Evolutionary conservation across 345 rosid genomes (phyloP).

Genomic region (Eucalyptus leucophloia): DNA sequence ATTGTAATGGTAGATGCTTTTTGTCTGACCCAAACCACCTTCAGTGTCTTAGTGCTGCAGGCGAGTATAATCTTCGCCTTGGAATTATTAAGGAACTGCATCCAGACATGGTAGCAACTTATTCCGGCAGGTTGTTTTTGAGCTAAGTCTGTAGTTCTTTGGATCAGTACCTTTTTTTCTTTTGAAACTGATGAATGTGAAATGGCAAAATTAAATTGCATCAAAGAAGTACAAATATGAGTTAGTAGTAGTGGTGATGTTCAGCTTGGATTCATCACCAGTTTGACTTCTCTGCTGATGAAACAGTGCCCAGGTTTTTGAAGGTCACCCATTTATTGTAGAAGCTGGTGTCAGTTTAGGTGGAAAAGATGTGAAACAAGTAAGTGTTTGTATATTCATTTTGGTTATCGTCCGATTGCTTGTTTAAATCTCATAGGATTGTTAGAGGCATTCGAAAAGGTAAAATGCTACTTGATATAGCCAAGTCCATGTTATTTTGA

Average conservation of each 20-base stretch:
- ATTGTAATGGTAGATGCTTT: not conserved
- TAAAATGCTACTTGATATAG: not conserved
- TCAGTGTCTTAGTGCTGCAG: constrained; percentile 98
- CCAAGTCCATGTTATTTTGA: not conserved
- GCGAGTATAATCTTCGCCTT: constrained; percentile 95
- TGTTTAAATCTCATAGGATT: not conserved
- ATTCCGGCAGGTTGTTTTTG: constrained; percentile 82
- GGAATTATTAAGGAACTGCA: constrained; percentile 97
- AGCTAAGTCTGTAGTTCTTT: not conserved
- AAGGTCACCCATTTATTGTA: constrained; percentile 95
- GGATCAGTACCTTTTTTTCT: not conserved
- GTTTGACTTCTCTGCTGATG: not conserved
- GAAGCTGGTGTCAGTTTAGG: constrained; percentile 98
- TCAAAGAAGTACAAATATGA: not conserved
- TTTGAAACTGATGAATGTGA: not conserved
- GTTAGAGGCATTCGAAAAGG: not conserved
- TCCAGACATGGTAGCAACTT: constrained; percentile 96
- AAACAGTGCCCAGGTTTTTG: constrained; percentile 94
- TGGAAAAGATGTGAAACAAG: constrained; percentile 94
- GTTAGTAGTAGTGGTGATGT: not conserved
- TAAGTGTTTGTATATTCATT: constrained; percentile 3
- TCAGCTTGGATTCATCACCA: not conserved
- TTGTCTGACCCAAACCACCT: not conserved
- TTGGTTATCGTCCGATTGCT: not conserved
- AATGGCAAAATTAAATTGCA: not conserved